Evolutionary conservation across 352 stramenopile species (phyloP).

Genomic region (Phytopythium ostracodes): DNA sequence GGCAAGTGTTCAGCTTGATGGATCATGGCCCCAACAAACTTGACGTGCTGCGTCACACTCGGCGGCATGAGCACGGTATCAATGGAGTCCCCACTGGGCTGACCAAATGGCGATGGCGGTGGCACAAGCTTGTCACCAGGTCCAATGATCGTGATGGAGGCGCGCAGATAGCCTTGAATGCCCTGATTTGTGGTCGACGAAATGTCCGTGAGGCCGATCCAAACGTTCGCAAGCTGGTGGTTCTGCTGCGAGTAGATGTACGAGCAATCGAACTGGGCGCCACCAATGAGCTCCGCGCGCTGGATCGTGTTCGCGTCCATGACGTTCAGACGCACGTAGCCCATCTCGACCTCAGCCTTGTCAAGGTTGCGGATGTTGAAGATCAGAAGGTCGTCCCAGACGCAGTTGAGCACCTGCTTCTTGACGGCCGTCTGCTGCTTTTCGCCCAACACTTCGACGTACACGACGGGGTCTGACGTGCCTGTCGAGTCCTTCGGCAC

Average conservation of each 20-base stretch:
- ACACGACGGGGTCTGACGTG: conserved; percentile 90
- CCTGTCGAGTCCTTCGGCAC: conserved; percentile 85
- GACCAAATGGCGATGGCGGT: conserved; percentile 57
- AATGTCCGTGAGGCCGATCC: conserved; percentile 88
- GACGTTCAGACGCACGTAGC: conserved; percentile 71
- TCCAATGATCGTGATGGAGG: conserved; percentile 85
- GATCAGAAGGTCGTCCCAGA: conserved; percentile 84
- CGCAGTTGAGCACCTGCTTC: conserved; percentile 83
- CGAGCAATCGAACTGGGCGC: conserved; percentile 81
- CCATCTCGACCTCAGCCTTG: conserved; percentile 82
- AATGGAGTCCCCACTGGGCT: conserved; percentile 35
- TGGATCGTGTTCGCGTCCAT: conserved; percentile 87
- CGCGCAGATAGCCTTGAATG: conserved; percentile 89
- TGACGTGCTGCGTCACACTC: conserved; percentile 65
- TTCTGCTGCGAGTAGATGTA: conserved; percentile 86
- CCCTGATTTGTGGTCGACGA: conserved; percentile 75
- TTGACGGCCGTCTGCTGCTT: conserved; percentile 82
- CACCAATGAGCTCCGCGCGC: conserved; percentile 87
- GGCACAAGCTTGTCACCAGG: conserved; percentile 80
- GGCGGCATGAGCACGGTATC: conserved; percentile 78
- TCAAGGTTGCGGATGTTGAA: conserved; percentile 75
- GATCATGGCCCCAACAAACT: conserved; percentile 66
- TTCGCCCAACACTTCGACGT: conserved; percentile 83
- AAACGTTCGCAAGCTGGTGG: conserved; percentile 88
- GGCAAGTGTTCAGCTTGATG: conserved; percentile 69